phyloP scores from a whole-genome alignment of 257 asterid species.

The Scutellaria barbata region DNA sequence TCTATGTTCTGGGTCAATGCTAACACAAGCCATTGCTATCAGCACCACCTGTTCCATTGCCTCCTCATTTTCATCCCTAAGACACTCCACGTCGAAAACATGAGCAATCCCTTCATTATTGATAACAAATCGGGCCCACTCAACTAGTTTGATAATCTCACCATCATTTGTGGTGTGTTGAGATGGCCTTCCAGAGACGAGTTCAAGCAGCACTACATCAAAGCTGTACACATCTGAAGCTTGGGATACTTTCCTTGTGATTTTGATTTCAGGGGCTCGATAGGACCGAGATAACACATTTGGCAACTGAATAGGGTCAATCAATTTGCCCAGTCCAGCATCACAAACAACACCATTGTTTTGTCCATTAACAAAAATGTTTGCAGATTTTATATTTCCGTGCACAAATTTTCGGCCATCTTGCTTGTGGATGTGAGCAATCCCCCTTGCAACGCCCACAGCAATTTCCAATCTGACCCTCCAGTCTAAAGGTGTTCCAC shows the following conservation, averaged over 20 bases:
- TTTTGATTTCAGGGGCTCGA: slow-evolving; percentile 41
- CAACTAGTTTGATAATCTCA: not conserved
- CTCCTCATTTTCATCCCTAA: not conserved
- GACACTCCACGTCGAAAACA: slow-evolving; percentile 18
- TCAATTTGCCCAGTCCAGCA: slow-evolving; percentile 33
- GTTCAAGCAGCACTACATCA: slow-evolving; percentile 44
- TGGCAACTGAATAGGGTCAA: not conserved
- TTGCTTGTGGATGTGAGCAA: slow-evolving; percentile 44
- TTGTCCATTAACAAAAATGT: slow-evolving; percentile 36
- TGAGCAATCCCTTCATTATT: not conserved
- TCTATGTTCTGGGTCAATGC: slow-evolving; percentile 3
- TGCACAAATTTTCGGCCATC: slow-evolving; percentile 35
- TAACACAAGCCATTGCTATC: slow-evolving; percentile 32
- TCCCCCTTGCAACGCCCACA: slow-evolving; percentile 44
- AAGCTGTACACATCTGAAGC: slow-evolving; percentile 48
- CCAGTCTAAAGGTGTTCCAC: slow-evolving; percentile 32
- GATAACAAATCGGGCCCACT: slow-evolving; percentile 7
- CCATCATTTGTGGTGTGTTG: not conserved
- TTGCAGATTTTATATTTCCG: slow-evolving; percentile 46
- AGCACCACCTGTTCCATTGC: slow-evolving; percentile 13
- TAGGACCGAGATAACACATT: slow-evolving; percentile 6
- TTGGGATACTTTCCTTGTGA: slow-evolving; percentile 26
- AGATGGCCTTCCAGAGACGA: slow-evolving; percentile 26
- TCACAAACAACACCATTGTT: slow-evolving; percentile 33
- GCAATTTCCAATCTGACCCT: slow-evolving; percentile 37